These are phyloP conservation scores for Zymoseptoria passerinii DNA, from an alignment of 2,329 filamentous ascomycete genomes.

Conservation along the genomic window DNA sequence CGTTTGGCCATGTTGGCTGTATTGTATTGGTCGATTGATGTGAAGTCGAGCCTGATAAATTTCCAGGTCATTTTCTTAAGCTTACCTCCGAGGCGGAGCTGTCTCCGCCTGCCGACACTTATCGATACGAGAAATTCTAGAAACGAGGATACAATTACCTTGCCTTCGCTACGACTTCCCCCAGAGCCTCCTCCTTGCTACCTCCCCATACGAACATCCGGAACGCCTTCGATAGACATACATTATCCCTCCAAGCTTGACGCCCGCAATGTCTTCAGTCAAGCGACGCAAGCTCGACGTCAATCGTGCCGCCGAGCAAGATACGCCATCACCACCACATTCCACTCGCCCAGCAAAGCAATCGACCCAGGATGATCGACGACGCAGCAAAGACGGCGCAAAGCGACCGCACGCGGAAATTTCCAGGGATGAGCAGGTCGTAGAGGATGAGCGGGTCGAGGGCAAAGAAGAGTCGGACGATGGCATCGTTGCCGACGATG, in stretches of 20 bases:
- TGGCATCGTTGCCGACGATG: constrained; percentile 23
- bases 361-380: background rate
- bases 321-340: constrained; percentile 1
- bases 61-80: background rate
- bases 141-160: background rate
- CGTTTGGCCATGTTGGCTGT: constrained; percentile 61
- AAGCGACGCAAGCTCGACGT: constrained; percentile 36
- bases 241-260: background rate
- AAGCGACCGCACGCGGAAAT: constrained; percentile 11
- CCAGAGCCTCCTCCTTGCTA: background rate
- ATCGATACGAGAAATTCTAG: background rate
- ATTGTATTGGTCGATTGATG: background rate
- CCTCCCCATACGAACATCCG: background rate
- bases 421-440: constrained; percentile 6
- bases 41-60: background rate
- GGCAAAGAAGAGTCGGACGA: constrained; percentile 19
- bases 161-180: background rate
- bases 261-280: constrained; percentile 30
- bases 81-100: background rate
- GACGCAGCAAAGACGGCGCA: constrained; percentile 5
- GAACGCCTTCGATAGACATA: background rate
- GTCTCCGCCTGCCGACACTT: background rate
- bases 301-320: constrained; percentile 7
- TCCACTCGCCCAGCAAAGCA: background rate
- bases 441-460: constrained; percentile 17